phyloP scores from a whole-genome alignment of 2,329 filamentous ascomycete species.

The Monosporascus sp. region DNA sequence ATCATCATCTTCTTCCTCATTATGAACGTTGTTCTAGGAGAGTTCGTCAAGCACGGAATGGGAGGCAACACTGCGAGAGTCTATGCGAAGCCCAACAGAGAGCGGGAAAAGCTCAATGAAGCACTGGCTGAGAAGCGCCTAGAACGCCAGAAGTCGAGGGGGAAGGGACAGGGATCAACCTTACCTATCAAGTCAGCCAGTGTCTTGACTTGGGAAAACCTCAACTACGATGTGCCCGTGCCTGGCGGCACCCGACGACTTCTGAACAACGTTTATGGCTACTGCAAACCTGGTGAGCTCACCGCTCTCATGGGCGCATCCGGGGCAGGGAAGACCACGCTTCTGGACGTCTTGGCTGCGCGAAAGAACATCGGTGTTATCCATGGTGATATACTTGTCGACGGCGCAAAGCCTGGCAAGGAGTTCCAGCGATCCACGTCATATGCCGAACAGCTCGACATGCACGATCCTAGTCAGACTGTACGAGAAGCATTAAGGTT shows the following conservation, averaged over 20 bases:
- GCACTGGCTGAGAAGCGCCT: conserved; percentile 56
- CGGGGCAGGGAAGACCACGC: conserved; percentile 82
- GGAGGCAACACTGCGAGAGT: conserved; percentile 77
- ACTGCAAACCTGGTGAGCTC: conserved; percentile 69
- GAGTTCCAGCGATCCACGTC: conserved; percentile 58
- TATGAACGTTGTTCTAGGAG: conserved; percentile 72
- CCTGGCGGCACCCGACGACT: conserved; percentile 51
- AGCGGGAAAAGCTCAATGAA: conserved; percentile 61
- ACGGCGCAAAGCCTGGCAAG: conserved; percentile 50
- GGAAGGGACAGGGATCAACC: conserved; percentile 40
- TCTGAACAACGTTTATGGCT: conserved; percentile 56
- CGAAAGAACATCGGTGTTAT: conserved; percentile 60
- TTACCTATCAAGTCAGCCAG: conserved; percentile 55
- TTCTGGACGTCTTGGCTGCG: conserved; percentile 68
- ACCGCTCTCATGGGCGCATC: conserved; percentile 79
- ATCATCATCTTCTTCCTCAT: conserved; percentile 72
- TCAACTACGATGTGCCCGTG: conserved; percentile 70
- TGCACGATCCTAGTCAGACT: conserved; percentile 58
- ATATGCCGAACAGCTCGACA: conserved; percentile 58
- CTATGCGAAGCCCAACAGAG: conserved; percentile 65
- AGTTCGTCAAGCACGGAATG: conserved; percentile 71
- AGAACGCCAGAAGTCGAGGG: conserved; percentile 43
- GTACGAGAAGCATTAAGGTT: conserved; percentile 60
- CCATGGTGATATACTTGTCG: conserved; percentile 50
- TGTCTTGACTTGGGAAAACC: conserved; percentile 79